Conservation (phyloP, 169 alveolate species). For the Plasmodium vinckei region DNA sequence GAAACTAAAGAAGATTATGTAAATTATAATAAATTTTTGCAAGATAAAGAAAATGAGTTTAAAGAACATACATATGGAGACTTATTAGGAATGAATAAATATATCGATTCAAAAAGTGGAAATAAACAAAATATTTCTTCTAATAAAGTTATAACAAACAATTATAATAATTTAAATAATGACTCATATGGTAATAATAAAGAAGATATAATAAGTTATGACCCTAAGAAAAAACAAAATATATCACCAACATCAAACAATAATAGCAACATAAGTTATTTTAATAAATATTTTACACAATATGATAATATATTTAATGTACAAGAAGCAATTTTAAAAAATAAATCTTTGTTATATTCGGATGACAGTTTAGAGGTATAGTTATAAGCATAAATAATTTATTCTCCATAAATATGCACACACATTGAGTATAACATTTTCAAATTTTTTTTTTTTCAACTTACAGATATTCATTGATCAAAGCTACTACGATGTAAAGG, state of each 20-base stretch:
- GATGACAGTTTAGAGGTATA: conserved; percentile 48
- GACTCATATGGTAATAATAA: neutral
- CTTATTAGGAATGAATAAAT: conserved; percentile 52
- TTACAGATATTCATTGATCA: conserved; percentile 31
- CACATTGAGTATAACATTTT: neutral
- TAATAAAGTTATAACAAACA: neutral
- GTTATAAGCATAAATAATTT: neutral
- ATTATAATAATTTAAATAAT: neutral
- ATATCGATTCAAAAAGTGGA: conserved; percentile 13
- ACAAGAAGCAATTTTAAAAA: conserved; percentile 33
- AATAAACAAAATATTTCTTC: neutral
- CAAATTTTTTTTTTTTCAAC: neutral
- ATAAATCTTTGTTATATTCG: conserved; percentile 7
- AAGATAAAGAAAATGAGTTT: conserved; percentile 15
- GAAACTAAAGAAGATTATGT: conserved; percentile 42
- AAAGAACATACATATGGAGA: conserved; percentile 47
- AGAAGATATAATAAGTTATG: neutral
- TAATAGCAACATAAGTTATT: neutral
- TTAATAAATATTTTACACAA: conserved; percentile 42
- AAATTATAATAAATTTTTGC: conserved; percentile 61
- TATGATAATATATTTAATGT: conserved; percentile 30
- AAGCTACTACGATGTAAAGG: conserved; percentile 28
- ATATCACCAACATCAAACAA: conserved; percentile 3
- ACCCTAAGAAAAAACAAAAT: neutral
- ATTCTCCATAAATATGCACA: neutral